phyloP scores from a whole-genome alignment of 495 filamentous ascomycete genomes.

The Penicillium ucsense region DNA sequence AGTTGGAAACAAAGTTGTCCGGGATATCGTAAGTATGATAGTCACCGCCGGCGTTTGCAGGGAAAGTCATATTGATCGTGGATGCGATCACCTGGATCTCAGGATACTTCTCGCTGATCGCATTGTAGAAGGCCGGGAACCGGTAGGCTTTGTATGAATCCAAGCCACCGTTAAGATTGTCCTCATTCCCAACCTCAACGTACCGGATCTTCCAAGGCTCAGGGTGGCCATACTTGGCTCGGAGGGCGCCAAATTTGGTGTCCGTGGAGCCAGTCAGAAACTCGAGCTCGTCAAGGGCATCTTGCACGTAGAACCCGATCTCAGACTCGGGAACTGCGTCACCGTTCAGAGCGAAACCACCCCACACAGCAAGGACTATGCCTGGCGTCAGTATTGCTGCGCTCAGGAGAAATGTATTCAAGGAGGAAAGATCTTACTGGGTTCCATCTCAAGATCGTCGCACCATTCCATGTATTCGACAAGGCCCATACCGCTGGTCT shows the following conservation, averaged over 20 bases:
- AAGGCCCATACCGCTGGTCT: constrained; percentile 48
- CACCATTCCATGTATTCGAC: constrained; percentile 57
- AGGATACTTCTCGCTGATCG: constrained; percentile 40
- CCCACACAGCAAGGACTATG: constrained; percentile 47
- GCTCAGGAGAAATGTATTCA: not conserved
- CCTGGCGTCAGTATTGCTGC: not conserved
- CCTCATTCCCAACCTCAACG: constrained; percentile 49
- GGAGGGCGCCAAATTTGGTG: constrained; percentile 33
- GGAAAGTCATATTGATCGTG: constrained; percentile 29
- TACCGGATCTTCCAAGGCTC: constrained; percentile 39
- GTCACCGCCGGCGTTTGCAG: constrained; percentile 33
- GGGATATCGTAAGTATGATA: constrained; percentile 42
- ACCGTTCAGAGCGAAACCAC: constrained; percentile 50
- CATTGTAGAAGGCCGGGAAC: constrained; percentile 33
- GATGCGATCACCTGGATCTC: constrained; percentile 39
- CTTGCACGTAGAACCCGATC: constrained; percentile 35
- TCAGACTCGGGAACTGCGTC: constrained; percentile 24
- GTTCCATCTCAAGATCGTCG: constrained; percentile 51
- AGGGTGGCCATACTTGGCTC: constrained; percentile 36
- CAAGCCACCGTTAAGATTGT: constrained; percentile 33
- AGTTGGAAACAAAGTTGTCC: constrained; percentile 40
- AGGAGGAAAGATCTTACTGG: constrained; percentile 17
- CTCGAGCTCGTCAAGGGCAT: constrained; percentile 58
- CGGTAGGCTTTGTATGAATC: constrained; percentile 35
- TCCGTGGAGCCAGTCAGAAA: constrained; percentile 26